Evolutionary conservation across 1,284 basidiomycete genomes (phyloP), one percentile per base, ranked within the genome.

Genomic region (Trichosporon sp.): DNA sequence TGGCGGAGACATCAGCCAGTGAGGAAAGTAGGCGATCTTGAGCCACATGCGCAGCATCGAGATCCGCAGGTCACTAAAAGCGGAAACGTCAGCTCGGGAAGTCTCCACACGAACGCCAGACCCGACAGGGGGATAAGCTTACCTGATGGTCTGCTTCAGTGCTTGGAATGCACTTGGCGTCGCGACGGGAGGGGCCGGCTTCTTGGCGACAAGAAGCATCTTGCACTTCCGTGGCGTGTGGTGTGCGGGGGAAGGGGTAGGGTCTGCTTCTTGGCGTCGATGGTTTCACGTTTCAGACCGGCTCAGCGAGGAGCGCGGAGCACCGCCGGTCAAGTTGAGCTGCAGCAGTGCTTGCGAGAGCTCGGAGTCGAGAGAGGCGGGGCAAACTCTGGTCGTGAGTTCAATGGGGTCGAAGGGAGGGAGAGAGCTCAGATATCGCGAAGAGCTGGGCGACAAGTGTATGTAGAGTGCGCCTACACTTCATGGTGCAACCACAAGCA

Each of bases 31-130:
- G 3, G 54, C 29, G 31, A 61, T 46, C 27, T 46, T 44, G 21
- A 61, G 60, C 60, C 60, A 60, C 6, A 60, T 13, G 33, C 59
- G 59, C 23, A 54, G 36, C 23, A 56, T 31, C 14, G 49, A 49
- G n/a, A 54, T 16, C 25, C 40, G 49, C 16, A 60, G 8, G 49
- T 60, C 59, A 23, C 59, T 60, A n/a, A 8, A 49, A 16, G 21
- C 5, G 5, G 37, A 8, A 4, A 27, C 29, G 25, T 27, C 25
- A 9, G 56, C 9, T 44, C 46, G 46, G 4, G 23, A 52, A 52
- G 25, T 25, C 23, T 25, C 27, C 46, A 25, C 46, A 6, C 37
- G 16, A 4, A 4, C 21, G 37, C 37, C 9, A 7, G 23, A 27
- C 46, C 46, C 23, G 23, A 29, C 13, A 29, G 9, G 3, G 13